A percentile compares a stretch with the other conserved stretches of the same genome.
Evolutionary conservation across 2,329 filamentous ascomycete genomes (phyloP).

Genomic region (Ophiostoma fasciatum): DNA sequence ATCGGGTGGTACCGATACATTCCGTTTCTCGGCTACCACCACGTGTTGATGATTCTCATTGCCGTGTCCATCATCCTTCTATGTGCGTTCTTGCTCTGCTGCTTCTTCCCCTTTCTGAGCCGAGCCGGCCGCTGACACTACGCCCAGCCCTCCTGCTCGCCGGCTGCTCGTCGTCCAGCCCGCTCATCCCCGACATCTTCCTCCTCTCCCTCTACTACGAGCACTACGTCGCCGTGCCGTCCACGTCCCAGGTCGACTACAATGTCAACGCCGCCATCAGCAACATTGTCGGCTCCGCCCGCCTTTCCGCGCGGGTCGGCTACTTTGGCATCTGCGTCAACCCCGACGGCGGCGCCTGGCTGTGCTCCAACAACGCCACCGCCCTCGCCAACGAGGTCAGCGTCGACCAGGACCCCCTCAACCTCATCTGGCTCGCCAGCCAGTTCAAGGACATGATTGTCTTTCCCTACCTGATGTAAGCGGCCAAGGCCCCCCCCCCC

Average conservation of each 20-base stretch:
- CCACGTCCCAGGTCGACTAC: constrained; percentile 81
- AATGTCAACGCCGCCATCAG: constrained; percentile 71
- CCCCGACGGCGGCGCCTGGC: constrained; percentile 75
- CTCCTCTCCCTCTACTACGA: constrained; percentile 97
- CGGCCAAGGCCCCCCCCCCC: constrained; percentile 10
- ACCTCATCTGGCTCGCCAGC: constrained; percentile 89
- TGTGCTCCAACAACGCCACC: constrained; percentile 96
- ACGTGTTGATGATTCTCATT: constrained; percentile 97
- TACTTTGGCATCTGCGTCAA: constrained; percentile 98
- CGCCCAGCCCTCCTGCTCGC: constrained; percentile 69
- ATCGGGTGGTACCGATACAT: constrained; percentile 42
- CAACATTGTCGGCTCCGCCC: constrained; percentile 76
- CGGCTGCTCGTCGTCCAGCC: constrained; percentile 92
- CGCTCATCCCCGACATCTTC: constrained; percentile 89
- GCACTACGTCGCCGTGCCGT: constrained; percentile 65
- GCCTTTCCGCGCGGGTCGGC: constrained; percentile 80
- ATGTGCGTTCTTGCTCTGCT: constrained; percentile 44
- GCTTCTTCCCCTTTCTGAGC: not conserved
- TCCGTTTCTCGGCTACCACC: constrained; percentile 57
- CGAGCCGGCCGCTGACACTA: constrained; percentile 1
- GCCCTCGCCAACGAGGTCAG: constrained; percentile 77
- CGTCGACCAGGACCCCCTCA: constrained; percentile 87
- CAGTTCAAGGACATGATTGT: constrained; percentile 99
- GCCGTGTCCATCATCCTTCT: constrained; percentile 85
- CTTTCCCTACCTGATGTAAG: constrained; percentile 89